Evolutionary conservation across 1,284 basidiomycete species (phyloP).

Genomic region (Rhodotorula glutinis): DNA sequence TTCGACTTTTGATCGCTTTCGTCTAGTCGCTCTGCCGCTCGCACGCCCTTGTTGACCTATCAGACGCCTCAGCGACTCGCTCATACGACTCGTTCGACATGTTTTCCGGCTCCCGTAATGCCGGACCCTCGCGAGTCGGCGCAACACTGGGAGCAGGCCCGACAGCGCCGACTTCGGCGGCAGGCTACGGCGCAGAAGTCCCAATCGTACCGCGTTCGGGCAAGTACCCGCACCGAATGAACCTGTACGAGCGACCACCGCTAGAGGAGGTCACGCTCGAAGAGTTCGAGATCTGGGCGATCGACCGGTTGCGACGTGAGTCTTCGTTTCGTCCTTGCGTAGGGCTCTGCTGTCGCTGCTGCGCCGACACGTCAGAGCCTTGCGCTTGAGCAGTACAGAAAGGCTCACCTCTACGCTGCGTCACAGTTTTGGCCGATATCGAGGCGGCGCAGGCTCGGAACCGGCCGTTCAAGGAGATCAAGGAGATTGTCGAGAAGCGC

Average conservation of each 20-base stretch:
- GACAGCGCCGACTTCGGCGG: background rate
- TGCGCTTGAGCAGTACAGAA: background rate
- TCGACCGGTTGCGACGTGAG: slow-evolving; percentile 64
- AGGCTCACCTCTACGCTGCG: background rate
- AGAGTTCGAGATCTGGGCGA: slow-evolving; percentile 89
- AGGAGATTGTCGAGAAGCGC: slow-evolving; percentile 59
- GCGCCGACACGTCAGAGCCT: background rate
- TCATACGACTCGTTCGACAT: background rate
- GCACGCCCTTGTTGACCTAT: background rate
- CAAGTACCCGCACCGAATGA: slow-evolving; percentile 68
- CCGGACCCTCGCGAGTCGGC: background rate
- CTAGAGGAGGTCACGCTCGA: slow-evolving; percentile 87
- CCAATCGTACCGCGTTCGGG: slow-evolving; percentile 8
- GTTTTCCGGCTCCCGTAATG: background rate
- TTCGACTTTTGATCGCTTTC: background rate
- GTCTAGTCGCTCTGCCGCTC: background rate
- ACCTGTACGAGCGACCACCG: slow-evolving; percentile 86
- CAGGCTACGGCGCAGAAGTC: background rate
- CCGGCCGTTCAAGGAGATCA: slow-evolving; percentile 71
- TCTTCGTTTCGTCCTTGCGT: slow-evolving; percentile 58
- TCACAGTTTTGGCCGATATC: slow-evolving; percentile 79
- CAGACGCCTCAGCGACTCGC: background rate
- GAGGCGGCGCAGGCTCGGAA: slow-evolving; percentile 88
- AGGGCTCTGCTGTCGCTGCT: background rate
- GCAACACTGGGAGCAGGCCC: background rate